Evolutionary conservation across 305 asterid genomes (phyloP).

Genomic region (Solanum hybrid): DNA sequence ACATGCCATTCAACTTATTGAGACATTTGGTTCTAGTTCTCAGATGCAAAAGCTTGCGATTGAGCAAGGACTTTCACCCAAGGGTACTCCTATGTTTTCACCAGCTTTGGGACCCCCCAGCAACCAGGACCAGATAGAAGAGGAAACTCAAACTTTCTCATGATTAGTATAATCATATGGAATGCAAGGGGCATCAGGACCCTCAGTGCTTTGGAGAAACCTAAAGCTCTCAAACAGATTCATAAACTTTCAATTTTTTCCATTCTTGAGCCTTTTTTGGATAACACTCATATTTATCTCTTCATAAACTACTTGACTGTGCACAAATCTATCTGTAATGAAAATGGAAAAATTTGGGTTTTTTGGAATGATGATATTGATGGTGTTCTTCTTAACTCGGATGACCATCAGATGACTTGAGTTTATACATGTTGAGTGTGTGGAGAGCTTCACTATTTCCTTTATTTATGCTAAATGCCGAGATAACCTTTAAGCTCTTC

Average conservation of each 20-base stretch:
- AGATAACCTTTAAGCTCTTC: neutral
- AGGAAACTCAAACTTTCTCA: neutral
- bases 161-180: neutral
- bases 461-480: neutral
- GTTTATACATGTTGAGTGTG: neutral
- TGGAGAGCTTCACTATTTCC: neutral
- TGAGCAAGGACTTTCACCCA: neutral
- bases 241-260: neutral
- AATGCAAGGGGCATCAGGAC: neutral
- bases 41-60: neutral
- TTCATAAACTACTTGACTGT: neutral
- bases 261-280: neutral
- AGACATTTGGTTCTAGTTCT: neutral
- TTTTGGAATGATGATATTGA: neutral
- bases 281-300: neutral
- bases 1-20: neutral
- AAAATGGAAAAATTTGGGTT: neutral
- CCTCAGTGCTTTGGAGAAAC: neutral
- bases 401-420: neutral
- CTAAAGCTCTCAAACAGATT: neutral
- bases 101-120: neutral
- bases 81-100: neutral
- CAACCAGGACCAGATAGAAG: neutral
- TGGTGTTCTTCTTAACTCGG: neutral
- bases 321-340: neutral